Evolutionary conservation across 2,329 filamentous ascomycete genomes (phyloP).

Genomic region (Mycosphaerella sp.): DNA sequence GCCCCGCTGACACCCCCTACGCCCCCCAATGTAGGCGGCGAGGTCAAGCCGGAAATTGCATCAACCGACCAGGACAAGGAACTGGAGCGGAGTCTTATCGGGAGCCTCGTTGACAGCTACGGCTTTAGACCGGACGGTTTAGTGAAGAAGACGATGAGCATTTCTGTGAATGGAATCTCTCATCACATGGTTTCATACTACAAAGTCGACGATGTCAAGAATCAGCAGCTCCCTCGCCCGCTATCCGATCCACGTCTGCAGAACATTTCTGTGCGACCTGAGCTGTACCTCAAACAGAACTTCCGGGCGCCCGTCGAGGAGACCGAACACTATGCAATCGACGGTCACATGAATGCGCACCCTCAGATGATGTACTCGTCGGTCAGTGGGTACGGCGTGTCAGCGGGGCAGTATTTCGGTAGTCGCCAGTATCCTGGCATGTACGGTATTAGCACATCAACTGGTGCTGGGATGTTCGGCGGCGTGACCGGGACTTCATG

Average conservation of each 20-base stretch:
- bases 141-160: conserved; percentile 88
- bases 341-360: conserved; percentile 33
- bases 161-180: conserved; percentile 64
- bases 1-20: conserved; percentile 34
- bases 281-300: conserved; percentile 37
- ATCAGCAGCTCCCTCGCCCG: conserved; percentile 54
- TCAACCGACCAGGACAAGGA: conserved; percentile 38
- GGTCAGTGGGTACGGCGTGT: conserved; percentile 30
- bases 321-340: conserved; percentile 34
- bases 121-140: conserved; percentile 76
- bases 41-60: conserved; percentile 28
- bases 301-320: conserved; percentile 37
- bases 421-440: conserved; percentile 29
- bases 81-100: conserved; percentile 60
- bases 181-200: conserved; percentile 92
- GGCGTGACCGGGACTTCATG: conserved; percentile 27
- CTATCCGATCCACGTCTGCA: conserved; percentile 45
- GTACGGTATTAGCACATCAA: conserved; percentile 27
- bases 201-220: conserved; percentile 69
- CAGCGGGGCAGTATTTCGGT: conserved; percentile 30
- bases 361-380: conserved; percentile 32
- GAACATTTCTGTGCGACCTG: conserved; percentile 33
- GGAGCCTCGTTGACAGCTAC: conserved; percentile 84
- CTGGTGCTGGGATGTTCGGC: conserved; percentile 26
- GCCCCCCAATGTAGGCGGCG: conserved; percentile 22